phyloP scores from a whole-genome alignment of 208 protist genomes.

The Endotrypanum monterogeii region DNA sequence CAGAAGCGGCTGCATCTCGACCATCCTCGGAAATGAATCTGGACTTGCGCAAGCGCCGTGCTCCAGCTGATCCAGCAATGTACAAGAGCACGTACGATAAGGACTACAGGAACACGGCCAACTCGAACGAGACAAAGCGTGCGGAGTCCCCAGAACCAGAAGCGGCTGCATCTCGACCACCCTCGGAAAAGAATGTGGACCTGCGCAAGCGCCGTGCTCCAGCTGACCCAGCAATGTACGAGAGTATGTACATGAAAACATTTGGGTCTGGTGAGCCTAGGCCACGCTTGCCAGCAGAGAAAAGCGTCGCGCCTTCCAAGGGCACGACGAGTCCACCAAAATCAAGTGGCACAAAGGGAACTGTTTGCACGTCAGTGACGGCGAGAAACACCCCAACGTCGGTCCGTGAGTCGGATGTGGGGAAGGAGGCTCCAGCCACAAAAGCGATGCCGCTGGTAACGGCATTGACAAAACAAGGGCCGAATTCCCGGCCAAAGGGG shows the following conservation, averaged over 20 bases:
- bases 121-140: no score
- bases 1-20: no score
- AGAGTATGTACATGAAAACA: constrained; percentile 1
- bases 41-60: neutral
- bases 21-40: neutral
- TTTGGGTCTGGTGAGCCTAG: neutral
- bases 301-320: neutral
- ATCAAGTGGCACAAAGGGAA: neutral
- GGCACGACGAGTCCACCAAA: neutral
- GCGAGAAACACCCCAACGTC: neutral
- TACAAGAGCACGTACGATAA: neutral
- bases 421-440: neutral
- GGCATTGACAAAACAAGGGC: neutral
- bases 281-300: neutral
- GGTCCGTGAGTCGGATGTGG: neutral
- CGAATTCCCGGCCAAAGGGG: neutral
- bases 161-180: neutral
- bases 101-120: no score
- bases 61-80: neutral
- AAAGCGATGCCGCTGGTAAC: neutral
- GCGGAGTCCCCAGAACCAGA: no score
- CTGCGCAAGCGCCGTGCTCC: neutral
- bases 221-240: constrained; percentile 28
- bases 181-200: neutral
- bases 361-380: neutral